Percentiles rank a stretch among this genome's conserved stretches.
These are phyloP conservation scores for Brettanomyces sp. DNA, from an alignment of 805 yeast species.

Conservation along the genomic window DNA sequence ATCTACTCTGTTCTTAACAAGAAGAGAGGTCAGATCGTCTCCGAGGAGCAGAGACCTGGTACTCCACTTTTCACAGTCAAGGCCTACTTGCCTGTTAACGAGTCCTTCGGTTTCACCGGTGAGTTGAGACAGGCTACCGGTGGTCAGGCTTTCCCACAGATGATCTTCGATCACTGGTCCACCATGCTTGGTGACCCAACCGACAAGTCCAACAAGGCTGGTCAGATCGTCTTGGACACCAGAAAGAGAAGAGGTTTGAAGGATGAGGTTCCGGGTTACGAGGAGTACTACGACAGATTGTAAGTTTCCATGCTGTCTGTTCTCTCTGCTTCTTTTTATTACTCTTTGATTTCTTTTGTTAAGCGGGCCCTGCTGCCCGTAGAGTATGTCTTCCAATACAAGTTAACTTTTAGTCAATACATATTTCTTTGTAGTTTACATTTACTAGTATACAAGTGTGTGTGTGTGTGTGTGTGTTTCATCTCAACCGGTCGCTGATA, in stretches of 20 bases:
- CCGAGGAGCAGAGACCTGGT: slow-evolving; percentile 99
- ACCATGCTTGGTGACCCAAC: slow-evolving; percentile 85
- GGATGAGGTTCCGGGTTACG: slow-evolving; percentile 97
- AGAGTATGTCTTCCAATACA: too few relatives aligned
- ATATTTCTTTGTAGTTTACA: too few relatives aligned
- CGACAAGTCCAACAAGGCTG: slow-evolving; percentile 68
- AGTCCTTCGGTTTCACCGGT: slow-evolving; percentile 99
- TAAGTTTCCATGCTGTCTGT: slow-evolving; percentile 25
- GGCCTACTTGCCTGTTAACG: slow-evolving; percentile 99
- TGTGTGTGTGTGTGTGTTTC: too few relatives aligned
- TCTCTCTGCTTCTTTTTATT: neutral
- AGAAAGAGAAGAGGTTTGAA: slow-evolving; percentile 97
- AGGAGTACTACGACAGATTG: slow-evolving; percentile 94
- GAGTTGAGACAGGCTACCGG: slow-evolving; percentile 99
- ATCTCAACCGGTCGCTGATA: too few relatives aligned
- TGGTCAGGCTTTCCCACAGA: slow-evolving; percentile 99
- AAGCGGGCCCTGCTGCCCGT: neutral
- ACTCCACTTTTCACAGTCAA: slow-evolving; percentile 99
- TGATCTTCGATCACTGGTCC: slow-evolving; percentile 99
- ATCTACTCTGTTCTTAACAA: slow-evolving; percentile 98
- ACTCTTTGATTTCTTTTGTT: neutral
- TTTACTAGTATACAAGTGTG: too few relatives aligned
- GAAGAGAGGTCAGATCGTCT: slow-evolving; percentile 99
- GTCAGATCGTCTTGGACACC: slow-evolving; percentile 46
- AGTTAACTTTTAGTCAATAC: too few relatives aligned